Base-by-base conservation (phyloP, 169 alveolate genomes). In the Eimeria necatrix region DNA sequence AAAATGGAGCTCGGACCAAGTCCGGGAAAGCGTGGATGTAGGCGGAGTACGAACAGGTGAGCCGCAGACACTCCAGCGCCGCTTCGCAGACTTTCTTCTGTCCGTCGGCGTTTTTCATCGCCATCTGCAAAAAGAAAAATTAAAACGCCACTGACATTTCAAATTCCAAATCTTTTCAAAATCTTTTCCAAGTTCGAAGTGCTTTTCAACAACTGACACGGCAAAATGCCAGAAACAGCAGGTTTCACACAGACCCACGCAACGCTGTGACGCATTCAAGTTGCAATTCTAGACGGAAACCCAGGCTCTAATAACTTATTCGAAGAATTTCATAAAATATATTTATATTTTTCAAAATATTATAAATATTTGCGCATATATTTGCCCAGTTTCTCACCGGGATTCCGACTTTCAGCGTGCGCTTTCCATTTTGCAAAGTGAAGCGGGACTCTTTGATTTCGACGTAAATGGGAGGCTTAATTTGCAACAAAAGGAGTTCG, bases 71-170 rank as follows among this genome's bases (percentile, higher is more conserved):
- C 61, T 85, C 93, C 93, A 85, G 26, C 81, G 60, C 93, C 93
- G 93, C 93, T 80, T 85, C 93, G 93, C 93, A 85, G 22, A 85
- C 93, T 12, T 61, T 85, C 52, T 85, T 85, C 14, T 85, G 80
- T 2, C 93, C 93, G 51, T 85, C 81, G 22, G 93, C 81, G 68
- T 14, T 85, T 16, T 59, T 41, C 93, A 85, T 85, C 49, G 93
- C 80, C 80, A 49, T 49, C 93, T 85, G 76, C 20, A 24, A 10
- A n/a, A 41, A 61, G 12, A 20, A n/a, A 24, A 32, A 68, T 8
- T 12, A 32, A 18, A 68, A 5, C 80, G 0, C 2, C 41, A 32
- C 41, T 32, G 41, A 32, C 41, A 32, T 32, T 32, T 32, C 41
- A 2, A 32, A 32, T 32, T 32, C 41, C 41, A 32, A 32, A 0